These are phyloP conservation scores for Nephelium lappaceum DNA, from an alignment of 345 rosid species.

Conservation along the genomic window DNA sequence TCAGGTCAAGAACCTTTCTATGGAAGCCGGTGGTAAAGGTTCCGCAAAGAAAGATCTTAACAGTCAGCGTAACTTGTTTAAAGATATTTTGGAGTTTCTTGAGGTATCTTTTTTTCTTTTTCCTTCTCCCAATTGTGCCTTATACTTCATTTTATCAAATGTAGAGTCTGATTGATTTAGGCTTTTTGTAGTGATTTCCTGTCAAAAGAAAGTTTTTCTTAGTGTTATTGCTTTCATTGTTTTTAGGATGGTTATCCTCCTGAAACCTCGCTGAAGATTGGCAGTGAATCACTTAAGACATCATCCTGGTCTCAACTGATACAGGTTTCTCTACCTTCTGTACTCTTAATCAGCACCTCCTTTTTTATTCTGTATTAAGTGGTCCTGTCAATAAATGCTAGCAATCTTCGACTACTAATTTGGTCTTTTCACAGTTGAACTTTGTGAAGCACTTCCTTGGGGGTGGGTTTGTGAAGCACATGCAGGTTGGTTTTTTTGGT, in stretches of 20 bases:
- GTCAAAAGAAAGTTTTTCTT: background rate
- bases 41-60: constrained; percentile 89
- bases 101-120: constrained; percentile 46
- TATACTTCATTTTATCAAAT: background rate
- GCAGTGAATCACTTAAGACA: constrained; percentile 63
- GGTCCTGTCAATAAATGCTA: background rate
- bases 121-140: background rate
- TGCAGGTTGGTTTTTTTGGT: constrained; percentile 66
- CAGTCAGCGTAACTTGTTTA: constrained; percentile 81
- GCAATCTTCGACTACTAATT: background rate
- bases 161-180: background rate
- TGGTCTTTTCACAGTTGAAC: constrained; percentile 57
- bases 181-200: background rate
- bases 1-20: constrained; percentile 75
- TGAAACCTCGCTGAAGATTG: constrained; percentile 66
- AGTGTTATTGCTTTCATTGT: constrained; percentile 12
- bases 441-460: constrained; percentile 85
- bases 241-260: constrained; percentile 67
- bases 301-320: constrained; percentile 75
- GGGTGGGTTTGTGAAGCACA: constrained; percentile 89
- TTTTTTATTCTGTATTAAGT: background rate
- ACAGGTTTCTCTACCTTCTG: constrained; percentile 45
- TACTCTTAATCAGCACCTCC: background rate
- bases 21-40: constrained; percentile 95
- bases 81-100: constrained; percentile 74